Evolutionary conservation across 768 basidiomycete species (phyloP), one percentile per base, ranked within the genome.

Genomic region (Kwoniella shandongensis): DNA sequence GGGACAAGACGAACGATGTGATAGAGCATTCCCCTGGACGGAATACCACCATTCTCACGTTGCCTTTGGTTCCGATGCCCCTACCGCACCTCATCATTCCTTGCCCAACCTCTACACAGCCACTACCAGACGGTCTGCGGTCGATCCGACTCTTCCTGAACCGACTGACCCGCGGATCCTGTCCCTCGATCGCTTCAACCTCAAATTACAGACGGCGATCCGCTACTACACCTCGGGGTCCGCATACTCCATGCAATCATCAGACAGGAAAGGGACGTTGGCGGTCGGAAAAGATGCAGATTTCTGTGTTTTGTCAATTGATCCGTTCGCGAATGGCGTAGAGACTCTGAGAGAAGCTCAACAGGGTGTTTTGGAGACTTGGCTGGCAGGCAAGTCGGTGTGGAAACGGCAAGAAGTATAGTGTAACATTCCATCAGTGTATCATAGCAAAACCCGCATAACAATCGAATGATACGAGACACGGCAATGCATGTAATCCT

Each of bases 51-150:
- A 49, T 6, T 38, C 53, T 13, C 26, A 54, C 20, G 50, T 65
- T 22, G 63, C 63, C 2, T 51, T 65, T 35, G 63, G 63, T 6
- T 57, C 54, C 12, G 63, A 65, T 36, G 51, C 59, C 6, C 63
- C 63, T 11, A 55, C 57, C 10, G 59, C 63, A 12, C 63, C 59
- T 8, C 46, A 61, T 39, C 49, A 57, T n/a, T n/a, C 45, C 27
- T 52, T 61, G 13, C 63, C 63, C 4, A 61, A 61, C 32, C 17
- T 65, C 17, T 65, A 61, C 27, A 61, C 54, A 13, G 63, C 63
- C 13, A 65, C 63, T 2, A 65, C 59, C 17, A 47, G 59, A 4
- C 42, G 42, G 22, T 65, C 63, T 18, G 59, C 36, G 7, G 27
- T 61, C 3, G 32, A 61, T 23, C 63, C 63, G 8, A 40, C 57